Conservation (phyloP, 441 rosid species). For the Aquilaria agallochum region DNA sequence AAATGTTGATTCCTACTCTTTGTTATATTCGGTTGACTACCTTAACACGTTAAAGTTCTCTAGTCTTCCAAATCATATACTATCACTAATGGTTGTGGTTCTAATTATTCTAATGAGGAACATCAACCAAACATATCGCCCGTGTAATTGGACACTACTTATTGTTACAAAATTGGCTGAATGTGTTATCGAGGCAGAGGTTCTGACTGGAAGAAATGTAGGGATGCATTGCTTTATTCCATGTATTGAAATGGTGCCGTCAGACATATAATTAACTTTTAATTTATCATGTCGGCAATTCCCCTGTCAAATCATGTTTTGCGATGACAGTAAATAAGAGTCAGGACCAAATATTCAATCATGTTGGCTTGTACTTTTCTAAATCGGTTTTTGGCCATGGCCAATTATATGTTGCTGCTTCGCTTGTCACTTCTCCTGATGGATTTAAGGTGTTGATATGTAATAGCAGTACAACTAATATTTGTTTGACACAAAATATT, state of each 20-base stretch:
- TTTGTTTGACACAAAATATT: too few relatives aligned
- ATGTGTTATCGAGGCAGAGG: not conserved
- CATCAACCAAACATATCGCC: not conserved
- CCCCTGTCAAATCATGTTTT: not conserved
- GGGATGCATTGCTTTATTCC: constrained; percentile 7
- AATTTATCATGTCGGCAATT: too few relatives aligned
- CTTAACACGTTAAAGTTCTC: not conserved
- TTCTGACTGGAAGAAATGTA: not conserved
- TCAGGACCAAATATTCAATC: constrained; percentile 4
- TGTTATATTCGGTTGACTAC: not conserved
- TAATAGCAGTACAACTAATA: too few relatives aligned
- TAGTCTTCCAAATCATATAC: constrained; percentile 2
- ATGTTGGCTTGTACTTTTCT: constrained; percentile 1
- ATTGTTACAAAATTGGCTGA: not conserved
- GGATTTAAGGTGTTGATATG: not conserved
- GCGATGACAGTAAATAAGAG: constrained; percentile 12
- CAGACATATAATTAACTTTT: not conserved
- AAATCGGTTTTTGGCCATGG: too few relatives aligned
- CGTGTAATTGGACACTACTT: constrained; percentile 14
- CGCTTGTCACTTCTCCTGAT: not conserved
- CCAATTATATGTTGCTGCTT: not conserved
- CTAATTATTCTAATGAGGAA: constrained; percentile 14
- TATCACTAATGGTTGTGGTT: not conserved
- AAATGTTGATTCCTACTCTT: not conserved
- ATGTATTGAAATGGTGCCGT: not conserved